A percentile compares a stretch with the other conserved stretches of the same genome.
Evolutionary conservation across 306 rosid species (phyloP).

Genomic region (Biancaea sappan): DNA sequence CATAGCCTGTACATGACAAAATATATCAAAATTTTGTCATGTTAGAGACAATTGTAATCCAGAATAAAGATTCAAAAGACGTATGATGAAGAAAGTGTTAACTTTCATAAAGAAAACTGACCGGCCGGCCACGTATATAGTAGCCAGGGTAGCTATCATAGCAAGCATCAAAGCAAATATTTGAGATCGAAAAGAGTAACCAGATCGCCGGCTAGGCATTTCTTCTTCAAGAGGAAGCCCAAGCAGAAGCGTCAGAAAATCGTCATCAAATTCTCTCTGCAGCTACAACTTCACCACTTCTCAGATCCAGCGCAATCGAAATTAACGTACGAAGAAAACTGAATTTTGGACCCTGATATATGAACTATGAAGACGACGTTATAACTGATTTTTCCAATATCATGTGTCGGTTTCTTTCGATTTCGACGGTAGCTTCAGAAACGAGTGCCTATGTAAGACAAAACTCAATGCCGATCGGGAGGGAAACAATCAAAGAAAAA

Average conservation of each 20-base stretch:
- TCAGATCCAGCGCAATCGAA: conserved; percentile 37
- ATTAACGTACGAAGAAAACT: background rate
- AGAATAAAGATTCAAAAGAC: background rate
- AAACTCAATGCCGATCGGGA: background rate
- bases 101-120: conserved; percentile 21
- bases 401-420: background rate
- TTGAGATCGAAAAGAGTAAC: conserved; percentile 55
- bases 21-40: background rate
- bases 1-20: conserved; percentile 49
- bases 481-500: conserved; percentile 4
- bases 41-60: background rate
- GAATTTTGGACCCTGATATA: conserved; percentile 1
- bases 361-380: conserved; percentile 38
- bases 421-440: conserved; percentile 1
- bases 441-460: background rate
- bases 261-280: conserved; percentile 17
- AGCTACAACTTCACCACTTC: background rate
- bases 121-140: conserved; percentile 76
- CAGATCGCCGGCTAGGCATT: conserved; percentile 68
- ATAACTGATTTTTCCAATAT: conserved; percentile 31
- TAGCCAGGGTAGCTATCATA: conserved; percentile 69
- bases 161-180: conserved; percentile 52
- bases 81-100: background rate
- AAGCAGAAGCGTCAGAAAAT: conserved; percentile 25
- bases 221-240: background rate